Evolutionary conservation across 768 basidiomycete genomes (phyloP), one percentile per base, ranked within the genome.

Genomic region (Saitozyma podzolica): DNA sequence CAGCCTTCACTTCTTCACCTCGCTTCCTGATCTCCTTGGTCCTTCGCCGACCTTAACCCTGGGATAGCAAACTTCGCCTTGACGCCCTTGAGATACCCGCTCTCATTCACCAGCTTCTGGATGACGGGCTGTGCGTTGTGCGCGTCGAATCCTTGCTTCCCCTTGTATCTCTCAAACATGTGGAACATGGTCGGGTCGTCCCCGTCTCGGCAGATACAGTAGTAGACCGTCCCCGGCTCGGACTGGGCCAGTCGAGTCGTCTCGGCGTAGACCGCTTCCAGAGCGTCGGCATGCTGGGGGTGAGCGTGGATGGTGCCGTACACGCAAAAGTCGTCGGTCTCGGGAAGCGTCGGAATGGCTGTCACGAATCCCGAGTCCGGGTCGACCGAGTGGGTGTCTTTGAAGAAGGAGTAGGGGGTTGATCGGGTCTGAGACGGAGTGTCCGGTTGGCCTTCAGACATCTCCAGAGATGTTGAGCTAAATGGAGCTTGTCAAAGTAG

Each of bases 121-220:
- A 53, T 37, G 14, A 53, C 4, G 14, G 16, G n/a, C 16, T 53
- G 51, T 4, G 13, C 29, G 20, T 53, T 53, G 20, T 53, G 51
- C 20, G 16, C 51, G 20, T 53, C 51, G 29, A 53, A 53, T n/a
- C 13, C 16, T 37, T n/a, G 14, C 29, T 20, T 53, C 3, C 14
- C 16, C 29, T 53, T n/a, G 51, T 53, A 53, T 53, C 51, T n/a
- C 29, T 53, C 51, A 37, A 53, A 53, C 13, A 53, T 14, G 29
- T 53, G 51, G 6, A 53, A 53, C 14, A 53, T 37, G n/a, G 51
- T 37, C 4, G 51, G 51, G 20, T 53, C 51, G 13, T 53, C 29
- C 3, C 29, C 14, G 20, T 53, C 51, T 37, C 51, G 13, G 13
- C 14, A 53, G 13, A 53, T 17, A 37, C 51, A 53, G 51, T 53